These are phyloP conservation scores for Suillus americanus DNA, from an alignment of 768 basidiomycete species.

Conservation along the genomic window DNA sequence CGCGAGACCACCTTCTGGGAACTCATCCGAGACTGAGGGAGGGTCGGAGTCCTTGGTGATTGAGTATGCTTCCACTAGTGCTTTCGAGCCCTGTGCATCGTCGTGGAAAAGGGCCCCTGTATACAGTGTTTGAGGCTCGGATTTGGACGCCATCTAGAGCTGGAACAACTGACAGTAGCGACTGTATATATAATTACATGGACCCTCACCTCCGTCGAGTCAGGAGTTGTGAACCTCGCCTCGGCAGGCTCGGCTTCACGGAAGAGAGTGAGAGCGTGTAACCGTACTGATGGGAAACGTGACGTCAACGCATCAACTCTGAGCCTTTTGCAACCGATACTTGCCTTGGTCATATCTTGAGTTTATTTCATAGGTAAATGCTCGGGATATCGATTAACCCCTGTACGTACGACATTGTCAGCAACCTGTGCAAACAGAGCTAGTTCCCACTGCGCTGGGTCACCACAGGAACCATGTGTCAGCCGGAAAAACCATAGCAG, in stretches of 20 bases:
- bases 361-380: not conserved
- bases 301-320: not conserved
- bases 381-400: not conserved
- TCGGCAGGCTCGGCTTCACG: not conserved
- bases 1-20: conserved; percentile 28
- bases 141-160: not conserved
- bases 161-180: not conserved
- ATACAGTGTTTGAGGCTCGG: not conserved
- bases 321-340: not conserved
- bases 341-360: not conserved
- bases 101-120: not conserved
- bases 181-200: not conserved
- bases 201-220: not conserved
- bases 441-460: not conserved
- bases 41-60: not conserved
- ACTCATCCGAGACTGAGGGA: conserved; percentile 9
- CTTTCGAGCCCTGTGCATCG: not conserved
- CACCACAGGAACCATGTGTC: not conserved
- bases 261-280: not conserved
- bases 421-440: not conserved
- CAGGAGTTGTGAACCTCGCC: not conserved
- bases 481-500: not conserved
- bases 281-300: not conserved
- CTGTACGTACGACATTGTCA: not conserved
- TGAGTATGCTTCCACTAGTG: not conserved